phyloP scores from a whole-genome alignment of 306 rosid species.

The Morella rubra region DNA sequence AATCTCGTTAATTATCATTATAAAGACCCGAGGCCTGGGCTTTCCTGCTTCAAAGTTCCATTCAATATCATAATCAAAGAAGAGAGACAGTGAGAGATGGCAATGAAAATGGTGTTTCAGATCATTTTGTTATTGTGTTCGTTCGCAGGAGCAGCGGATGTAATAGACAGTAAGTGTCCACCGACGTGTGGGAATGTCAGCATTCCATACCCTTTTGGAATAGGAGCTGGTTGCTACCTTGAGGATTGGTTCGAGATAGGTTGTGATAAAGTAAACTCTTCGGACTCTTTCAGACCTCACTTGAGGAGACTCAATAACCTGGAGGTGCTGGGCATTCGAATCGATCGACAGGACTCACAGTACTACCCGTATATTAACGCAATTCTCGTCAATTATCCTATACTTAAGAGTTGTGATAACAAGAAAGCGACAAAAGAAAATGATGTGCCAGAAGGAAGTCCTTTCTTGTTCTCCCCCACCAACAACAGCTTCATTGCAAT shows the following conservation, averaged over 20 bases:
- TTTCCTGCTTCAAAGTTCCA: too few species aligned
- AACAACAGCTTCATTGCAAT: not conserved
- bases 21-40: too few species aligned
- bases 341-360: not conserved
- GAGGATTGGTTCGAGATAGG: conserved; percentile 1
- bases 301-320: not conserved
- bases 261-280: not conserved
- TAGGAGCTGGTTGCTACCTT: conserved; percentile 4
- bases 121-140: not conserved
- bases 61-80: too few species aligned
- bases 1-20: too few species aligned
- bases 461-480: not conserved
- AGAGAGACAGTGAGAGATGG: too few species aligned
- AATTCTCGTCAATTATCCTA: not conserved
- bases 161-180: not conserved
- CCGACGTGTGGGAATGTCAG: not conserved
- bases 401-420: not conserved
- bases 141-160: too few species aligned
- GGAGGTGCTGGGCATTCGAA: not conserved
- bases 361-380: not conserved
- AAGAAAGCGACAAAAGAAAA: not conserved
- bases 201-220: not conserved
- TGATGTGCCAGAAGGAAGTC: not conserved
- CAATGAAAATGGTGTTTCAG: too few species aligned
- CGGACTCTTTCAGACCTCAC: not conserved